Conservation (phyloP, 495 filamentous ascomycete genomes). For the Neurospora sp. region DNA sequence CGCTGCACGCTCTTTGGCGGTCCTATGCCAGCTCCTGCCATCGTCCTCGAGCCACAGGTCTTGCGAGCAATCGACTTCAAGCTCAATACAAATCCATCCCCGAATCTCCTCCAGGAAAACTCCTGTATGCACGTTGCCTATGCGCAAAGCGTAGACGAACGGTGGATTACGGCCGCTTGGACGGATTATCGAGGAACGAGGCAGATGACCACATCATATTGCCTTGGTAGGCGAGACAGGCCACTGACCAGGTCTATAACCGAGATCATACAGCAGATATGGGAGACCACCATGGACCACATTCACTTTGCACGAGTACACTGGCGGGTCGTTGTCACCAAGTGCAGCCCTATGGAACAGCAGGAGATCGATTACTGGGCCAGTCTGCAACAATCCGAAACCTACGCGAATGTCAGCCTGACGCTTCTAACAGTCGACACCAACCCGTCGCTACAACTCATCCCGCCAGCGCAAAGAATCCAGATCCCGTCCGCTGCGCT, state of each 20-base stretch:
- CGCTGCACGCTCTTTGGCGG: constrained; percentile 55
- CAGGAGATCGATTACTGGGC: constrained; percentile 63
- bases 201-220: constrained; percentile 71
- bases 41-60: constrained; percentile 62
- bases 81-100: constrained; percentile 52
- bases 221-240: constrained; percentile 55
- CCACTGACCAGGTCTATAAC: constrained; percentile 42
- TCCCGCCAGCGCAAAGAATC: constrained; percentile 39
- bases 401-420: constrained; percentile 39
- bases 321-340: constrained; percentile 74
- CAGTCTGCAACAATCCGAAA: constrained; percentile 26
- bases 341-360: constrained; percentile 57
- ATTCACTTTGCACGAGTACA: constrained; percentile 58
- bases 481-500: constrained; percentile 23
- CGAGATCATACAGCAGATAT: constrained; percentile 69
- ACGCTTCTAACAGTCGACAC: constrained; percentile 57
- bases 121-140: constrained; percentile 81
- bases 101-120: constrained; percentile 72
- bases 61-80: constrained; percentile 74
- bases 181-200: constrained; percentile 70
- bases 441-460: constrained; percentile 53
- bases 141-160: constrained; percentile 65
- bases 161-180: constrained; percentile 91
- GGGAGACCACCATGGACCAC: constrained; percentile 71
- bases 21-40: constrained; percentile 52